Evolutionary conservation across 345 rosid genomes (phyloP).

Genomic region (Citropsis articulata): DNA sequence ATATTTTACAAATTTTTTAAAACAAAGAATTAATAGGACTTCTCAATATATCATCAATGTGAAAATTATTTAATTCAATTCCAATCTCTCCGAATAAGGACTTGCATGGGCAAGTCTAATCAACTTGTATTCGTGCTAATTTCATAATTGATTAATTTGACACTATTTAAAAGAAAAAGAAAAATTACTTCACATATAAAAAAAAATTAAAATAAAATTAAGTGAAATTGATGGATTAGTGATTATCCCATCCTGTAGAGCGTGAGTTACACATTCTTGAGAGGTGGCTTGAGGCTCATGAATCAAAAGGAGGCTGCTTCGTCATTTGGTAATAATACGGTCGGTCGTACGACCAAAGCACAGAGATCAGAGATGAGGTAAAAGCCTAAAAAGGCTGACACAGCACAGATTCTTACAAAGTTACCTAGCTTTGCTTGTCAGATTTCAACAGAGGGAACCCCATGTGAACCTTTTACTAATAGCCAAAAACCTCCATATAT

Average conservation of each 20-base stretch:
- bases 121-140: too few relatives aligned
- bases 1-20: too few relatives aligned
- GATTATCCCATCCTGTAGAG: neutral
- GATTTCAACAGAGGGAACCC: neutral
- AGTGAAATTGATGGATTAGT: too few relatives aligned
- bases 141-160: too few relatives aligned
- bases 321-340: slow-evolving; percentile 51
- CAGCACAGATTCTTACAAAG: slow-evolving; percentile 42
- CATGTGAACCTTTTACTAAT: slow-evolving; percentile 17
- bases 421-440: slow-evolving; percentile 18
- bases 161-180: too few relatives aligned
- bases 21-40: too few relatives aligned
- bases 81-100: too few relatives aligned
- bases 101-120: too few relatives aligned
- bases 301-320: slow-evolving; percentile 3
- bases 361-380: slow-evolving; percentile 9
- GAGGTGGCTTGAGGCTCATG: neutral
- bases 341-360: slow-evolving; percentile 27
- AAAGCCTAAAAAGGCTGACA: slow-evolving; percentile 16
- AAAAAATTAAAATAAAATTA: too few relatives aligned
- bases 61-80: too few relatives aligned
- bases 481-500: neutral
- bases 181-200: too few relatives aligned
- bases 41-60: too few relatives aligned
- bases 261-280: neutral